Percentiles rank a stretch among this genome's conserved stretches.
These are phyloP conservation scores for Neckera pumila DNA, from an alignment of 225 moss, liverwort and hornwort genomes.

Conservation along the genomic window DNA sequence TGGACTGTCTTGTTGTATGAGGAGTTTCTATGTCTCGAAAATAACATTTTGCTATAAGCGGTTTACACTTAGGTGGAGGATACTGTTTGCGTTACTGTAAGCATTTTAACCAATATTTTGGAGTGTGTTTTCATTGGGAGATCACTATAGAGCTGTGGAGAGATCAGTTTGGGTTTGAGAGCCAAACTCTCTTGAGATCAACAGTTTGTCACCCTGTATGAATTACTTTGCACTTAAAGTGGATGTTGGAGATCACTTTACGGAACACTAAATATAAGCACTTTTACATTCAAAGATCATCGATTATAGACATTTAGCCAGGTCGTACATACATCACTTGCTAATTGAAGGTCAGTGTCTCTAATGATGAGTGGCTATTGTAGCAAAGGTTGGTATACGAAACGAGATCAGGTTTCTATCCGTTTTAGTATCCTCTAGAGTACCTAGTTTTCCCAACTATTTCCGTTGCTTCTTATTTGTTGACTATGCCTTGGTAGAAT, in stretches of 20 bases:
- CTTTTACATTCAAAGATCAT: background rate
- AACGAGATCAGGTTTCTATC: background rate
- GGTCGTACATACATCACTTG: background rate
- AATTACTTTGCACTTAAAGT: background rate
- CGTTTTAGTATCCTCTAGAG: background rate
- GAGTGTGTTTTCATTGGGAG: background rate
- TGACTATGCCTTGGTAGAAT: background rate
- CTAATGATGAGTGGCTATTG: background rate
- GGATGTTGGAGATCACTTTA: background rate
- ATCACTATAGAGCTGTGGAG: background rate
- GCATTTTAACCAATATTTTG: background rate
- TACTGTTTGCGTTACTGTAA: background rate
- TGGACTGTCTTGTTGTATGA: background rate
- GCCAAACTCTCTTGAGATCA: background rate
- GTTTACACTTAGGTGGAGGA: background rate
- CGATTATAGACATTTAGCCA: background rate
- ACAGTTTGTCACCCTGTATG: background rate
- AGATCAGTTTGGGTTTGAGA: background rate
- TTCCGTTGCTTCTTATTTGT: background rate
- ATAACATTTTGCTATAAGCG: background rate
- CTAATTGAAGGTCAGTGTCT: background rate
- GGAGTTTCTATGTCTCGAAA: background rate
- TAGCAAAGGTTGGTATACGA: background rate
- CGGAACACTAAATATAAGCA: background rate
- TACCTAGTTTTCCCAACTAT: background rate